Conservation (phyloP, 257 asterid genomes). For the Cynanchum wilfordii region DNA sequence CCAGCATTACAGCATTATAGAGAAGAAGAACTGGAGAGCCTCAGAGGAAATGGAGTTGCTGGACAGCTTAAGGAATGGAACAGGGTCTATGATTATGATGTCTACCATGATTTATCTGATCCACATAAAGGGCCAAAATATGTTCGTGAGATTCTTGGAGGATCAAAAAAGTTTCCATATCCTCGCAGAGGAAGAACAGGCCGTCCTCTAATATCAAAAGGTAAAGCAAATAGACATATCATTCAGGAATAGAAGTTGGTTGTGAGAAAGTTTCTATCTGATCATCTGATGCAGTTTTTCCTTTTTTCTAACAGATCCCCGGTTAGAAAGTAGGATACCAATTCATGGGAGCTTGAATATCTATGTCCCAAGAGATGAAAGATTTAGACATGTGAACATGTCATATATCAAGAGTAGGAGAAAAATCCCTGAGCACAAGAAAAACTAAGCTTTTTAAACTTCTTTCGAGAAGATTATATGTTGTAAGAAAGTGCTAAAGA, state of each 20-base stretch:
- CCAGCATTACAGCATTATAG: constrained; percentile 11
- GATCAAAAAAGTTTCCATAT: constrained; percentile 12
- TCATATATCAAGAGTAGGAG: constrained; percentile 47
- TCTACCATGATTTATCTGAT: constrained; percentile 16
- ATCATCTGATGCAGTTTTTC: background rate
- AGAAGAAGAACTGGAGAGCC: constrained; percentile 13
- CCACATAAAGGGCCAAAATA: constrained; percentile 7
- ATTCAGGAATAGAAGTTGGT: background rate
- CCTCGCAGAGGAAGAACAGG: constrained; percentile 25
- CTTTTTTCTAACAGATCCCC: constrained; percentile 9
- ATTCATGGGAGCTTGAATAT: constrained; percentile 33
- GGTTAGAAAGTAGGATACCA: constrained; percentile 16
- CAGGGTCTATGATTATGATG: constrained; percentile 20
- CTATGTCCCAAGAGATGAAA: constrained; percentile 69
- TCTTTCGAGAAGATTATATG: background rate
- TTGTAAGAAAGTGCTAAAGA: background rate
- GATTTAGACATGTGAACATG: constrained; percentile 53
- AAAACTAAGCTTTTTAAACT: background rate
- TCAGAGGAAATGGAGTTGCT: constrained; percentile 20
- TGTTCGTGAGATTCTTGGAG: constrained; percentile 15
- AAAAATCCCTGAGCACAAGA: background rate
- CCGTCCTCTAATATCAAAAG: background rate
- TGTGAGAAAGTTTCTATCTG: background rate
- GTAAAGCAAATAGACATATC: too few species aligned
- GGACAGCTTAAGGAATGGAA: constrained; percentile 19